Conservation (phyloP, 2,329 filamentous ascomycete genomes). For the Aureobasidium sp. region DNA sequence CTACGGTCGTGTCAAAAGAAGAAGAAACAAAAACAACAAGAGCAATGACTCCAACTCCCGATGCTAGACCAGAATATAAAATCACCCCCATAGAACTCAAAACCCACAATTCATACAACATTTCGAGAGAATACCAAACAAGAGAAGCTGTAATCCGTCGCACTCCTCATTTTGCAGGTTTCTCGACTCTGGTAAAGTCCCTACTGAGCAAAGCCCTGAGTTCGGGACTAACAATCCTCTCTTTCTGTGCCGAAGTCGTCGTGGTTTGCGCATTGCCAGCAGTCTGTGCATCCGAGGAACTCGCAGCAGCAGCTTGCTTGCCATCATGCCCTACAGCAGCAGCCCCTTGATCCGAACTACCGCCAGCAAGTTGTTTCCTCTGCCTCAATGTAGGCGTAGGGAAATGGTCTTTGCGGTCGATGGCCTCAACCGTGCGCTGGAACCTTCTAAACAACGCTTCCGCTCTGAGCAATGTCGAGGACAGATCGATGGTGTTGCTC, state of each 20-base stretch:
- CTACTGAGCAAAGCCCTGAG: constrained; percentile 54
- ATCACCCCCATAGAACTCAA: too few species aligned
- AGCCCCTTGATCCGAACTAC: background rate
- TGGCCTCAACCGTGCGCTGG: constrained; percentile 77
- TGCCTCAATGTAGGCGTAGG: constrained; percentile 49
- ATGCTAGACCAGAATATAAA: too few species aligned
- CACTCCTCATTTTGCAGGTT: constrained; percentile 22
- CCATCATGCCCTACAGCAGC: background rate
- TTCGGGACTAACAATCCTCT: constrained; percentile 57
- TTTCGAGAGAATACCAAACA: too few species aligned
- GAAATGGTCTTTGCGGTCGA: constrained; percentile 87
- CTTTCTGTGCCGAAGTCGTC: constrained; percentile 25
- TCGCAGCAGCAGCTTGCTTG: background rate
- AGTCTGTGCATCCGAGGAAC: constrained; percentile 10
- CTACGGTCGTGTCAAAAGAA: too few species aligned
- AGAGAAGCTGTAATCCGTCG: too few species aligned
- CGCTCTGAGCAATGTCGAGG: constrained; percentile 77
- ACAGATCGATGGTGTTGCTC: constrained; percentile 84
- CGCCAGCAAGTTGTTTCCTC: constrained; percentile 34
- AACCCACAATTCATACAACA: too few species aligned
- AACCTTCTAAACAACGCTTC: constrained; percentile 85
- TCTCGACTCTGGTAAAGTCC: constrained; percentile 48
- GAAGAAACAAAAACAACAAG: too few species aligned
- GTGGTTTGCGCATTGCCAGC: background rate
- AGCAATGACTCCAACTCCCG: too few species aligned